phyloP scores from a whole-genome alignment of 108 stramenopile species.

The Epithemia pelagica region DNA sequence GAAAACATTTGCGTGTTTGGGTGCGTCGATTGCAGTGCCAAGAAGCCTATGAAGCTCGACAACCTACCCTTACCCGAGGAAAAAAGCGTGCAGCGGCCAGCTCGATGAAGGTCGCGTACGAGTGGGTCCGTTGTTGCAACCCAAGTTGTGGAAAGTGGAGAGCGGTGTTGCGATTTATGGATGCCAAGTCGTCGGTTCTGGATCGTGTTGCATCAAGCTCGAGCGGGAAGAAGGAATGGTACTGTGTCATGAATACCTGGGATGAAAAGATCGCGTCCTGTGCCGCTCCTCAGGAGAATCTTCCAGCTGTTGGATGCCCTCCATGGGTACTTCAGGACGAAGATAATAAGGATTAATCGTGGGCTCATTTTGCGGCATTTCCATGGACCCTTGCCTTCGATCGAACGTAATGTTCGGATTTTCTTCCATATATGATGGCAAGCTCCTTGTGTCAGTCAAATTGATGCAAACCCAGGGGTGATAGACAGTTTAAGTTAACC shows the following conservation, averaged over 20 bases:
- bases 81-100: conserved; percentile 46
- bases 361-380: too few species aligned
- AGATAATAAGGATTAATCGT: neutral
- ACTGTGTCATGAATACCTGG: conserved; percentile 92
- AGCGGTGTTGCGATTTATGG: conserved; percentile 71
- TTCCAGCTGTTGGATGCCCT: conserved; percentile 79
- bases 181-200: conserved; percentile 53
- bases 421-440: too few species aligned
- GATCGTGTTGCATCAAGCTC: conserved; percentile 30
- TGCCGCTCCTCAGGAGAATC: conserved; percentile 83
- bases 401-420: too few species aligned
- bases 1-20: conserved; percentile 82
- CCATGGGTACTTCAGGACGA: conserved; percentile 80
- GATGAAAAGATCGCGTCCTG: conserved; percentile 85
- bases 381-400: too few species aligned
- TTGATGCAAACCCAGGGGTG: too few species aligned
- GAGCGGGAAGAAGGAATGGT: conserved; percentile 63
- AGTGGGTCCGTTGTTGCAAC: conserved; percentile 87
- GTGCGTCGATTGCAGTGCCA: conserved; percentile 75
- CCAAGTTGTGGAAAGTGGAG: conserved; percentile 84
- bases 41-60: conserved; percentile 73
- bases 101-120: conserved; percentile 72
- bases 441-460: too few species aligned
- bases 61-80: conserved; percentile 48
- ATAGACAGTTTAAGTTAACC: too few species aligned